Percentiles rank a stretch among this genome's conserved stretches.
Evolutionary conservation across 1,284 basidiomycete species (phyloP).

Genomic region (Amylostereum chailletii): DNA sequence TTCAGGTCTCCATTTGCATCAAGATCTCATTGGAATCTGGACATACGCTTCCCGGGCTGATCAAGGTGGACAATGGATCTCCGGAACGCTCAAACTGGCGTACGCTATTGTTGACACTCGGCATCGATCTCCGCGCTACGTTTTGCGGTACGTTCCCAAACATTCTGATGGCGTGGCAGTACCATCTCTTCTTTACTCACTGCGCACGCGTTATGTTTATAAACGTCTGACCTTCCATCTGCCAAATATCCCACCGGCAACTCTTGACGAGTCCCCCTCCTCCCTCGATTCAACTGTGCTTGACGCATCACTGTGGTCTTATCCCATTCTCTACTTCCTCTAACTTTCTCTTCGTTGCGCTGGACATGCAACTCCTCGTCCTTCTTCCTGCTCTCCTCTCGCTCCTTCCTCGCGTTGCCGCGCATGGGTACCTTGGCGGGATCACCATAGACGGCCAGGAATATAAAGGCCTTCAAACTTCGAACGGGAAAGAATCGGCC

Average conservation of each 20-base stretch:
- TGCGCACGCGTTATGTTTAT: too few species aligned
- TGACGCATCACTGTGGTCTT: neutral
- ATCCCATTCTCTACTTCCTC: neutral
- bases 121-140: too few species aligned
- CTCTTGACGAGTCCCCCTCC: neutral
- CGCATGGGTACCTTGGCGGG: conserved; percentile 49
- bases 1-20: too few species aligned
- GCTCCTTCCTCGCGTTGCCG: conserved; percentile 27
- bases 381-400: conserved; percentile 14
- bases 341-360: neutral
- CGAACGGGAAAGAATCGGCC: conserved; percentile 30
- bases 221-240: neutral
- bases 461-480: conserved; percentile 43
- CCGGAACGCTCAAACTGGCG: too few species aligned
- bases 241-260: neutral
- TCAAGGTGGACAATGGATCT: too few species aligned
- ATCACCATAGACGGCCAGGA: conserved; percentile 47
- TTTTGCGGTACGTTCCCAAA: too few species aligned
- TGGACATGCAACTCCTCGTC: conserved; percentile 1
- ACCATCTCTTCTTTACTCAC: too few species aligned
- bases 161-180: too few species aligned
- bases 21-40: too few species aligned
- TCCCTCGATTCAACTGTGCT: neutral
- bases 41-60: too few species aligned
- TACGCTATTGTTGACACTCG: too few species aligned